phyloP scores from a whole-genome alignment of 2,329 filamentous ascomycete species.

The Penicillium sp. region DNA sequence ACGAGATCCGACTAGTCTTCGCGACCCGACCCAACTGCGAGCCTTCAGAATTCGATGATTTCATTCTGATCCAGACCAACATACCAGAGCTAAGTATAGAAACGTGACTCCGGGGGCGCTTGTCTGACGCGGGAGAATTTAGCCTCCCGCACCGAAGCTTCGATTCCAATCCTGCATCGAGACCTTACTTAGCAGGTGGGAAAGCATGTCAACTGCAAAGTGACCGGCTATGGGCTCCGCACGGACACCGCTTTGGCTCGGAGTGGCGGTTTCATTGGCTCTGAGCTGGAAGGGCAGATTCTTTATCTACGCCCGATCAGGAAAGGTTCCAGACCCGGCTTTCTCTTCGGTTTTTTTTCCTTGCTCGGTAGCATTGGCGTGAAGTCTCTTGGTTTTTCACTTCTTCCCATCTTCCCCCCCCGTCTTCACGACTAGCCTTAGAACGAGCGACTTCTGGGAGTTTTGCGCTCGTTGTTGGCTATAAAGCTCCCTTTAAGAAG shows the following conservation, averaged over 20 bases:
- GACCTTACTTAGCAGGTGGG: not conserved
- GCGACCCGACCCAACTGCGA: too few relatives aligned
- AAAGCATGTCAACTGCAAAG: not conserved
- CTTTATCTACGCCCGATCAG: conserved; percentile 12
- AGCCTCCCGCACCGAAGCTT: conserved; percentile 16
- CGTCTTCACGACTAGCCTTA: conserved; percentile 13
- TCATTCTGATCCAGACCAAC: not conserved
- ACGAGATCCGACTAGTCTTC: not conserved
- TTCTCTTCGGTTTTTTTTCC: conserved; percentile 8
- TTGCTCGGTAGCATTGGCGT: conserved; percentile 2
- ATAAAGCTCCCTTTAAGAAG: conserved; percentile 47
- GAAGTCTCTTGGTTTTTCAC: conserved; percentile 1
- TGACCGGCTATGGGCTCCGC: not conserved
- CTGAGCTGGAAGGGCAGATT: conserved; percentile 1
- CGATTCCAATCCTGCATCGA: conserved; percentile 8
- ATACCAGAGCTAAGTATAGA: not conserved
- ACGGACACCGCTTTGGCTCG: not conserved
- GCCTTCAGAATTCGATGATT: not conserved
- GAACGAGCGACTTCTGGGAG: conserved; percentile 56
- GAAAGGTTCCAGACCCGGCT: conserved; percentile 21
- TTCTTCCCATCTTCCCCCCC: conserved; percentile 3
- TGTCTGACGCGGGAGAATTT: conserved; percentile 1
- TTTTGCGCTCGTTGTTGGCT: conserved; percentile 53
- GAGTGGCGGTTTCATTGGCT: not conserved
- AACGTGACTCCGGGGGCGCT: not conserved